Evolutionary conservation across 345 rosid genomes (phyloP).

Genomic region (Anastatica hierochuntica): DNA sequence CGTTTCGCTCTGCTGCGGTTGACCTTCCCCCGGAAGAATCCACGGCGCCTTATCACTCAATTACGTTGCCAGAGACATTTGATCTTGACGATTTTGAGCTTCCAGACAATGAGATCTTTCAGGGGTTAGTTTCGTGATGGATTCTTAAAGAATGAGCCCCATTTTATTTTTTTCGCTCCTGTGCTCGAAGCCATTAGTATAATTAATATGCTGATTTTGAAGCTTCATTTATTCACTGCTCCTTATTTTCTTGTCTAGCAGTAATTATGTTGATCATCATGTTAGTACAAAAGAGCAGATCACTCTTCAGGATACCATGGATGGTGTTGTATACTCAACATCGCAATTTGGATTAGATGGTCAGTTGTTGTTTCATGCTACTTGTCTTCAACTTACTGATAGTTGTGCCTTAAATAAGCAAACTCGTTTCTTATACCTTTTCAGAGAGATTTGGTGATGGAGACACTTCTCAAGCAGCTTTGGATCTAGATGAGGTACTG

Average conservation of each 20-base stretch:
- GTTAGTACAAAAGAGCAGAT: constrained; percentile 94
- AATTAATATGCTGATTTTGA: background rate
- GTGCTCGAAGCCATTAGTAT: background rate
- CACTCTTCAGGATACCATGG: constrained; percentile 97
- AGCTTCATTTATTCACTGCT: constrained; percentile 8
- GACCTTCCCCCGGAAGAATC: constrained; percentile 99
- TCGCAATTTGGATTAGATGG: constrained; percentile 98
- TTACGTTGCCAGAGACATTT: constrained; percentile 98
- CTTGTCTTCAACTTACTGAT: constrained; percentile 7
- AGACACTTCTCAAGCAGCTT: constrained; percentile 79
- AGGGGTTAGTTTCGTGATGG: constrained; percentile 57
- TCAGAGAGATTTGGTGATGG: constrained; percentile 98
- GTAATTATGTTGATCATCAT: constrained; percentile 94
- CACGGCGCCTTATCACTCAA: constrained; percentile 95
- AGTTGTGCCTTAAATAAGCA: constrained; percentile 1
- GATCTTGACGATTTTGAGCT: constrained; percentile 99
- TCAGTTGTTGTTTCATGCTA: constrained; percentile 31
- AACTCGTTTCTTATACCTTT: constrained; percentile 17
- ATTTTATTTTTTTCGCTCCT: background rate
- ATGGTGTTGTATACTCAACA: constrained; percentile 81
- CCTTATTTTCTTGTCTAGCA: constrained; percentile 30
- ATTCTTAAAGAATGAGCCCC: background rate
- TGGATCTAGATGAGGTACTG: constrained; percentile 91
- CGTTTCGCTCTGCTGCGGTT: constrained; percentile 95
- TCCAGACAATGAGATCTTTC: constrained; percentile 87